These are phyloP conservation scores for Picocystis sp. DNA, from an alignment of 163 green algal genomes.

Conservation along the genomic window DNA sequence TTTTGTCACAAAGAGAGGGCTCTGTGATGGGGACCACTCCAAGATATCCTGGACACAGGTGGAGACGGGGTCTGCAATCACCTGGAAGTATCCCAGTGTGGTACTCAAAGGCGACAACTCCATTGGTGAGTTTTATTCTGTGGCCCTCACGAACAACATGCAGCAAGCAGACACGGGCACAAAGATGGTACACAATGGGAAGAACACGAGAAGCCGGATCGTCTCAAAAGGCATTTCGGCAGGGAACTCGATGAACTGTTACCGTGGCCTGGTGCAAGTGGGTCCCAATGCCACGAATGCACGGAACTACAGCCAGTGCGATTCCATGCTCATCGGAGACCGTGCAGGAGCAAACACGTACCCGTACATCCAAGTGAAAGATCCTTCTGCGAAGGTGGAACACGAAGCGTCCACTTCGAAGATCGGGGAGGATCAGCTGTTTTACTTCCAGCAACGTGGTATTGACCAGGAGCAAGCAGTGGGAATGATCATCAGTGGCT, in stretches of 20 bases:
- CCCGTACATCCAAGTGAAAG: conserved; percentile 48
- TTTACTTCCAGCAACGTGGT: conserved; percentile 97
- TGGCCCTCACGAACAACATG: conserved; percentile 94
- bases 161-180: conserved; percentile 39
- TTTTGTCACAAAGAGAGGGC: conserved; percentile 98
- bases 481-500: conserved; percentile 87
- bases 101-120: conserved; percentile 85
- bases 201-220: conserved; percentile 90
- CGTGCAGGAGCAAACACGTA: conserved; percentile 7
- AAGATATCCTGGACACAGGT: conserved; percentile 99
- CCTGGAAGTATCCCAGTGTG: conserved; percentile 95
- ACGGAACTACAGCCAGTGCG: conserved; percentile 92
- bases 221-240: conserved; percentile 96
- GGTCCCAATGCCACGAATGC: conserved; percentile 58
- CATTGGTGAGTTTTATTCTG: conserved; percentile 93
- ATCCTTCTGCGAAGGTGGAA: conserved; percentile 81
- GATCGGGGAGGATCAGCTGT: conserved; percentile 99
- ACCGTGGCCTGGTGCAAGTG: conserved; percentile 47
- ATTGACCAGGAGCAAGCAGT: conserved; percentile 83
- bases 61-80: conserved; percentile 93
- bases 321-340: conserved; percentile 99
- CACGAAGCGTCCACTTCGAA: conserved; percentile 94
- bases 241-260: conserved; percentile 57
- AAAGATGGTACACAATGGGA: conserved; percentile 94
- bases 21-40: conserved; percentile 73